Evolutionary conservation across 768 basidiomycete species (phyloP).

Genomic region (Filobasidium wieringae): DNA sequence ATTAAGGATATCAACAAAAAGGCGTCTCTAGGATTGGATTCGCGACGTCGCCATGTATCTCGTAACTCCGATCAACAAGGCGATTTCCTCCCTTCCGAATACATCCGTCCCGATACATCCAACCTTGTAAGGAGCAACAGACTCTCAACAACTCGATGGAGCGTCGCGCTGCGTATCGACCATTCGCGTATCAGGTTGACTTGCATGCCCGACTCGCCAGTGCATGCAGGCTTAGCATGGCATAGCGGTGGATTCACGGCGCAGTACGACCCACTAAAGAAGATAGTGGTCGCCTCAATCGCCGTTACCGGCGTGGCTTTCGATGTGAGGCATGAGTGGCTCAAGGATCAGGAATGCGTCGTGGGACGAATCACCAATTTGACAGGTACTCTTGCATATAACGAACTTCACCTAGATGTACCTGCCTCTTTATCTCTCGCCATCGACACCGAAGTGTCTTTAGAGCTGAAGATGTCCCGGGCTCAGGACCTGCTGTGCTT

Average conservation of each 20-base stretch:
- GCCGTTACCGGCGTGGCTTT: conserved; percentile 68
- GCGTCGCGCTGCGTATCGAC: conserved; percentile 76
- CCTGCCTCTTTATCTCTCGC: conserved; percentile 51
- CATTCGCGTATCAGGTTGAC: conserved; percentile 73
- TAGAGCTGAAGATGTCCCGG: conserved; percentile 67
- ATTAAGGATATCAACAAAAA: conserved; percentile 56
- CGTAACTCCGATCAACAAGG: too few relatives aligned
- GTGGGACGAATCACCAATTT: conserved; percentile 61
- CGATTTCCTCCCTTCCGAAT: neutral
- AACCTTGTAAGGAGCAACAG: conserved; percentile 49
- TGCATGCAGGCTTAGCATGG: conserved; percentile 80
- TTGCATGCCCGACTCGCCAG: conserved; percentile 83
- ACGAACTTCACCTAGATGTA: conserved; percentile 24
- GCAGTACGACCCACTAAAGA: conserved; percentile 41
- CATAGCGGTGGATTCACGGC: conserved; percentile 85
- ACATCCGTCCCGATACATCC: conserved; percentile 47
- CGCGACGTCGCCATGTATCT: too few relatives aligned
- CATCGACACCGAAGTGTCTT: conserved; percentile 73
- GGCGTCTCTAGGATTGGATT: too few relatives aligned
- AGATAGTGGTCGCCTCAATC: conserved; percentile 58
- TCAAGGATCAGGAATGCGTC: conserved; percentile 34
- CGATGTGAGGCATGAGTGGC: conserved; percentile 55
- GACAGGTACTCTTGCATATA: conserved; percentile 56
- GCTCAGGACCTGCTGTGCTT: conserved; percentile 86
- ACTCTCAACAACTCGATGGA: conserved; percentile 16